These are phyloP conservation scores for Fusarium incarnatum DNA, from an alignment of 2,329 filamentous ascomycete genomes.

Conservation along the genomic window DNA sequence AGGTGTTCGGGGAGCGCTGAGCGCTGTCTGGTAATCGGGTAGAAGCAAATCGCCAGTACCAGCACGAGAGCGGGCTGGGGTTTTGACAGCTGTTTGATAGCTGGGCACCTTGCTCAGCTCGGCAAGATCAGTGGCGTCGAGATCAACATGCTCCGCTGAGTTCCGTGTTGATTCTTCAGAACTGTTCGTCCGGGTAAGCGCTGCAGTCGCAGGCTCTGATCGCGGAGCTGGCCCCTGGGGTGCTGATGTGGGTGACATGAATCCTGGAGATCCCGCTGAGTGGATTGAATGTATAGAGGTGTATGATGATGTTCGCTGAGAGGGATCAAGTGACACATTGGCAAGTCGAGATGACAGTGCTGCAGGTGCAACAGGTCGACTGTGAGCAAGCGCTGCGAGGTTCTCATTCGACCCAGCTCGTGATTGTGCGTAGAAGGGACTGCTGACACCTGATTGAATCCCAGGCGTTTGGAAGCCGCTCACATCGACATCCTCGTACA, in stretches of 20 bases:
- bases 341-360: conserved; percentile 75
- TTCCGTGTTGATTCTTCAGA: conserved; percentile 64
- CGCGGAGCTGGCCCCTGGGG: conserved; percentile 52
- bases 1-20: conserved; percentile 64
- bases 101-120: conserved; percentile 80
- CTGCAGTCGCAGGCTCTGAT: conserved; percentile 58
- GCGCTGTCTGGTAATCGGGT: conserved; percentile 75
- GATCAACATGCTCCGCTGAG: conserved; percentile 68
- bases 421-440: conserved; percentile 79
- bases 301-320: conserved; percentile 60
- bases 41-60: conserved; percentile 63
- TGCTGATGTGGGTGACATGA: conserved; percentile 58
- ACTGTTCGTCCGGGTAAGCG: conserved; percentile 66
- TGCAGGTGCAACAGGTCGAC: conserved; percentile 57
- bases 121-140: conserved; percentile 69
- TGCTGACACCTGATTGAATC: conserved; percentile 78
- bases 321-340: conserved; percentile 68
- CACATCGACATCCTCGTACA: conserved; percentile 88
- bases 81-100: conserved; percentile 78
- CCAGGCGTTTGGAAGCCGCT: conserved; percentile 84
- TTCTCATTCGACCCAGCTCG: conserved; percentile 86
- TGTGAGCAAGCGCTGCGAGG: conserved; percentile 63
- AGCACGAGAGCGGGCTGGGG: conserved; percentile 67
- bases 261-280: conserved; percentile 58
- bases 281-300: conserved; percentile 57